Conservation (phyloP, 441 rosid genomes). For the Pelargonium citronellum region DNA sequence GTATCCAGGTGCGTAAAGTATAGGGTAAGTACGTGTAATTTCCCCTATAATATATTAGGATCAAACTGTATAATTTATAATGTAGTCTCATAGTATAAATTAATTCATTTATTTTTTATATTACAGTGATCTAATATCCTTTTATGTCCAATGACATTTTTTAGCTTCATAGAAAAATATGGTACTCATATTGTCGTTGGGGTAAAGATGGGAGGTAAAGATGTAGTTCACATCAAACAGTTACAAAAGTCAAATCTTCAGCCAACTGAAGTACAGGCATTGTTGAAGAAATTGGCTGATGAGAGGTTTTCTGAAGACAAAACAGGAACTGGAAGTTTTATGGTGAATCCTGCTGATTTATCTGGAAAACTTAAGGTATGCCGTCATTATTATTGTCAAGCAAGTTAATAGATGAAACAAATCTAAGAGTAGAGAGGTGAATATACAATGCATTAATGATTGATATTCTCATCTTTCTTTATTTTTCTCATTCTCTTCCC, state of each 20-base stretch:
- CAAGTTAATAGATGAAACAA: background rate
- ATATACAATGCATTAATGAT: background rate
- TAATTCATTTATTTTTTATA: background rate
- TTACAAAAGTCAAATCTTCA: slow-evolving; percentile 49
- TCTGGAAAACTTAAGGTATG: slow-evolving; percentile 43
- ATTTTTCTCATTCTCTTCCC: background rate
- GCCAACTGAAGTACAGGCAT: slow-evolving; percentile 56
- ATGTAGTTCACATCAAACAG: slow-evolving; percentile 70
- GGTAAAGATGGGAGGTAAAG: slow-evolving; percentile 96
- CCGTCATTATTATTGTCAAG: background rate
- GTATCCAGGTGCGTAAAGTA: too few relatives aligned
- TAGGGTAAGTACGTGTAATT: too few relatives aligned
- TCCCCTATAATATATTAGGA: background rate
- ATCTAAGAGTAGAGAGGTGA: background rate
- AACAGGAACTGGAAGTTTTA: background rate
- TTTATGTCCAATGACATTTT: slow-evolving; percentile 11
- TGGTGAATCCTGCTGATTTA: slow-evolving; percentile 18
- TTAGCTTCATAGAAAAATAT: slow-evolving; percentile 79
- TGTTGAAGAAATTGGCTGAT: slow-evolving; percentile 59
- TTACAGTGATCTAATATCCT: background rate
- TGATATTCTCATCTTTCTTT: background rate
- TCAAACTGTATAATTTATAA: too few relatives aligned
- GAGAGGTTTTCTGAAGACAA: slow-evolving; percentile 47
- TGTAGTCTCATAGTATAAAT: too few relatives aligned
- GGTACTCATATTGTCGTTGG: slow-evolving; percentile 88